Conservation (phyloP, 208 protist species). For the Crithidia sp. region DNA sequence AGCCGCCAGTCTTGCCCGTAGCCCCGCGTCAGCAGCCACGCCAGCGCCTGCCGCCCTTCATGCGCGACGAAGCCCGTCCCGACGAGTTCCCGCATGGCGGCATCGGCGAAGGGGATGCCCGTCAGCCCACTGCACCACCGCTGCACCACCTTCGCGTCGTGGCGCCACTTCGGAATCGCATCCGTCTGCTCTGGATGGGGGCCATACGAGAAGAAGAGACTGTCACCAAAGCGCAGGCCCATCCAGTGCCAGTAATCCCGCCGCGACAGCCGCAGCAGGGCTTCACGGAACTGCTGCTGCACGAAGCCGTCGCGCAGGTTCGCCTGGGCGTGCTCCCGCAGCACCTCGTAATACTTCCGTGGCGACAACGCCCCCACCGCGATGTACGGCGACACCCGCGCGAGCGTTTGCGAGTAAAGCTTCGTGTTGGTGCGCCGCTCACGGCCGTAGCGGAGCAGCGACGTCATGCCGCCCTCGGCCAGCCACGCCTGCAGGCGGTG, state of each 20-base stretch:
- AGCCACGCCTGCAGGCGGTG: conserved; percentile 75
- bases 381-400: conserved; percentile 83
- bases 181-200: conserved; percentile 83
- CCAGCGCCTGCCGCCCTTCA: conserved; percentile 79
- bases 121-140: conserved; percentile 87
- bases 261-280: conserved; percentile 74
- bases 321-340: conserved; percentile 61
- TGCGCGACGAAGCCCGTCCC: conserved; percentile 80
- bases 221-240: conserved; percentile 78
- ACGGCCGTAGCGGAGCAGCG: conserved; percentile 73
- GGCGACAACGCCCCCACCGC: conserved; percentile 77
- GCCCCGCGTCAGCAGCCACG: conserved; percentile 83
- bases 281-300: conserved; percentile 84
- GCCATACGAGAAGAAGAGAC: conserved; percentile 86
- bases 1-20: conserved; percentile 91
- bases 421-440: conserved; percentile 80
- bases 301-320: conserved; percentile 72
- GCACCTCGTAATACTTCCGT: conserved; percentile 75
- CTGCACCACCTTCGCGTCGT: conserved; percentile 82
- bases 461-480: conserved; percentile 61
- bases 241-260: conserved; percentile 93
- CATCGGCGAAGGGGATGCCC: conserved; percentile 89
- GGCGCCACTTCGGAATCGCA: conserved; percentile 72
- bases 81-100: conserved; percentile 84
- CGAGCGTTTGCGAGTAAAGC: conserved; percentile 82